Percentiles rank a stretch among this genome's conserved stretches.
Evolutionary conservation across 2,329 filamentous ascomycete genomes (phyloP).

Genomic region (Coniochaeta sp.): DNA sequence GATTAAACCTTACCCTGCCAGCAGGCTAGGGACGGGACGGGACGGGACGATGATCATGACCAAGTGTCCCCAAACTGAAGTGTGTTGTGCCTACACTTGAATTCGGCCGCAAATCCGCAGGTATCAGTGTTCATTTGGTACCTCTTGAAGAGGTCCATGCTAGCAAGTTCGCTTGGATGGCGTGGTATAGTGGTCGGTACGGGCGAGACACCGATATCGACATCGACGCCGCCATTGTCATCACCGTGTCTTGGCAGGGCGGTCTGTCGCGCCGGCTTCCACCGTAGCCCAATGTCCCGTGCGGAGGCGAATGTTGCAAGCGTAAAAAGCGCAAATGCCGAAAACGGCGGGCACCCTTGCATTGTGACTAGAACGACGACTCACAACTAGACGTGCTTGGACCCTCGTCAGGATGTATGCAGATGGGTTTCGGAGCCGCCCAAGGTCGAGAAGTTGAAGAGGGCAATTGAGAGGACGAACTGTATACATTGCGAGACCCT

Average conservation of each 20-base stretch:
- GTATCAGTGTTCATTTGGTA: conserved; percentile 1
- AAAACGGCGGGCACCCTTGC: background rate
- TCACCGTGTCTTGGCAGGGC: background rate
- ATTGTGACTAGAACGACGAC: background rate
- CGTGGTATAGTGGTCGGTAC: background rate
- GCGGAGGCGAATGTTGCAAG: background rate
- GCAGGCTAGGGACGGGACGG: no score
- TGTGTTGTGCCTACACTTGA: background rate
- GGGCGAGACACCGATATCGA: background rate
- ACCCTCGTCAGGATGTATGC: background rate
- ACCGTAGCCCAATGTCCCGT: background rate
- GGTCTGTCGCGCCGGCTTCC: background rate
- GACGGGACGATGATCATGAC: background rate
- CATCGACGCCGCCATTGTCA: background rate
- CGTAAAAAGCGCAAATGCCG: background rate
- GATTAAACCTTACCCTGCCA: background rate
- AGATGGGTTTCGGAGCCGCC: no score
- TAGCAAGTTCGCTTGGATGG: background rate
- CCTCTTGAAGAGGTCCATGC: conserved; percentile 1
- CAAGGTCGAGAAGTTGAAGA: background rate
- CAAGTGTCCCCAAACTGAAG: background rate
- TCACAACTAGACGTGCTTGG: background rate
- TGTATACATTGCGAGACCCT: background rate
- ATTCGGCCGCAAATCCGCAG: conserved; percentile 2
- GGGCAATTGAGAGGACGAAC: background rate